Conservation (phyloP, 2,329 filamentous ascomycete species). For the Fusarium nodosum region DNA sequence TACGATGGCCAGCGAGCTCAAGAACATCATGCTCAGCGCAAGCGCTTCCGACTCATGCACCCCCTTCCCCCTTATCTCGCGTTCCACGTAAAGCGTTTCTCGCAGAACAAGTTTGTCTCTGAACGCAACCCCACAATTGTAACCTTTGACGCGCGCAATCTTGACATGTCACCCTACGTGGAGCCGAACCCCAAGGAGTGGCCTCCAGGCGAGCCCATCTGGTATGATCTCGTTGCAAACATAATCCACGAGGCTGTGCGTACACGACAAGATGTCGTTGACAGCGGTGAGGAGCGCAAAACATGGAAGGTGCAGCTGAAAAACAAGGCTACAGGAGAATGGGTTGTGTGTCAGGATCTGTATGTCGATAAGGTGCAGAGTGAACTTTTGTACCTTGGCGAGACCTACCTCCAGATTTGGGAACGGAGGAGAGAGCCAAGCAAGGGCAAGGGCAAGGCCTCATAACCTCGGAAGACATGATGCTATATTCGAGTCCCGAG, state of each 20-base stretch:
- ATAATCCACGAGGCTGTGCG: constrained; percentile 88
- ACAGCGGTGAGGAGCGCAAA: constrained; percentile 87
- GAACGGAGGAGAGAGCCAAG: constrained; percentile 76
- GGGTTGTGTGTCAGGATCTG: constrained; percentile 94
- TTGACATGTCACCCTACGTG: constrained; percentile 92
- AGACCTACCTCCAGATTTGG: constrained; percentile 97
- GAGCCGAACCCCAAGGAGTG: constrained; percentile 83
- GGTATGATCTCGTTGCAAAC: constrained; percentile 96
- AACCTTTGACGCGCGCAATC: constrained; percentile 85
- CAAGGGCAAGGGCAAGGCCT: constrained; percentile 54
- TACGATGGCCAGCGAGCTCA: constrained; percentile 92
- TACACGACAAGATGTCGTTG: constrained; percentile 85
- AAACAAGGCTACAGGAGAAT: constrained; percentile 85
- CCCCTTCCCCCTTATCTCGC: constrained; percentile 91
- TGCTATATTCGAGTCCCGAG: constrained; percentile 3
- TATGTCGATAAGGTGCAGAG: constrained; percentile 91
- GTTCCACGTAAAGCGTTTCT: constrained; percentile 98
- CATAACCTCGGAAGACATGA: constrained; percentile 31
- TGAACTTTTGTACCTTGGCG: constrained; percentile 91
- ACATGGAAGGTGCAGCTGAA: constrained; percentile 94
- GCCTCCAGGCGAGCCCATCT: constrained; percentile 83
- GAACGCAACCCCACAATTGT: constrained; percentile 99
- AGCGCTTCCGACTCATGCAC: constrained; percentile 89
- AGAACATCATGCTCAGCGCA: constrained; percentile 88
- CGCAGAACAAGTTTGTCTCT: constrained; percentile 93